Conservation (phyloP, 2,329 filamentous ascomycete species). For the Aspergillus aculeatinus region DNA sequence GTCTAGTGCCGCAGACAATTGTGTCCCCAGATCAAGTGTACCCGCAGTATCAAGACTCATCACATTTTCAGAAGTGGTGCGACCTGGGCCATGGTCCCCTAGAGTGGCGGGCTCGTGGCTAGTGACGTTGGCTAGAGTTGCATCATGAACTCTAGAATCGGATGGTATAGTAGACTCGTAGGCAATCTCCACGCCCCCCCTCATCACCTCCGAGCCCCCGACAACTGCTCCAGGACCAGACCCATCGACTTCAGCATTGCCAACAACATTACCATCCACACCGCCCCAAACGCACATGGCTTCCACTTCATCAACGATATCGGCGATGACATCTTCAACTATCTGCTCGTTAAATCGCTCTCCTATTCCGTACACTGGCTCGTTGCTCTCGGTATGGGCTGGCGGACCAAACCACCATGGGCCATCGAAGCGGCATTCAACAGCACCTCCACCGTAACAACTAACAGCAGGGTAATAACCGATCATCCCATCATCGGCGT, state of each 20-base stretch:
- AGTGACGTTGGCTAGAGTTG: constrained; percentile 17
- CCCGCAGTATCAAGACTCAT: constrained; percentile 24
- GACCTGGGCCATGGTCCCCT: constrained; percentile 16
- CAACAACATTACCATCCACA: constrained; percentile 35
- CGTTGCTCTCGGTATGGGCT: constrained; percentile 47
- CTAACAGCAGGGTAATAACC: constrained; percentile 95
- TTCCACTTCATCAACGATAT: constrained; percentile 91
- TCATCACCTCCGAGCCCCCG: constrained; percentile 33
- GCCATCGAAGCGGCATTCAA: constrained; percentile 90
- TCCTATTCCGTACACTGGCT: constrained; percentile 58
- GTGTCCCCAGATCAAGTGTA: constrained; percentile 22
- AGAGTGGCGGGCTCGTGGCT: constrained; percentile 19
- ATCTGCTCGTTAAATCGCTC: constrained; percentile 91
- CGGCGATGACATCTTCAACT: constrained; percentile 88
- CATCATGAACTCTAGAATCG: constrained; percentile 3
- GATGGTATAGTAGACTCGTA: constrained; percentile 27
- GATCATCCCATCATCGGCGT: constrained; percentile 89
- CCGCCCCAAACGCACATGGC: constrained; percentile 62
- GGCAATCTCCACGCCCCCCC: constrained; percentile 33
- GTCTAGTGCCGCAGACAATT: constrained; percentile 15
- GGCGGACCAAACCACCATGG: constrained; percentile 87
- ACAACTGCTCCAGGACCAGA: constrained; percentile 27
- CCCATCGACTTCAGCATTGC: constrained; percentile 27
- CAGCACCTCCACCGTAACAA: constrained; percentile 85
- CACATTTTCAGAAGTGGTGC: constrained; percentile 23